phyloP scores from a whole-genome alignment of 2,329 filamentous ascomycete genomes.

The Mollisia scopiformis region DNA sequence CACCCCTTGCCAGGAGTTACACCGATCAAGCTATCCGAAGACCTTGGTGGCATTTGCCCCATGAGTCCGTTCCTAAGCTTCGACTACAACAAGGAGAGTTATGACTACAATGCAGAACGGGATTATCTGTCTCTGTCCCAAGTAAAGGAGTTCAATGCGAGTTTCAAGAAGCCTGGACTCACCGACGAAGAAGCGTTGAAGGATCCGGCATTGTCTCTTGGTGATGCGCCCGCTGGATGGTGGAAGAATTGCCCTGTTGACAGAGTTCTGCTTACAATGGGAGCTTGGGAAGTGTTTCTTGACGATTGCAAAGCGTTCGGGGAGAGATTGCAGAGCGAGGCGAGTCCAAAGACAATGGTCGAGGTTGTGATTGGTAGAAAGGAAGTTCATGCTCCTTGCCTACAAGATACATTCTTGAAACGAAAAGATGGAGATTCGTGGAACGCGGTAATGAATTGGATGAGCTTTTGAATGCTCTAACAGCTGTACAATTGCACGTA shows the following conservation, averaged over 20 bases:
- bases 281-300: slow-evolving; percentile 56
- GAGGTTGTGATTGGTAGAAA: slow-evolving; percentile 2
- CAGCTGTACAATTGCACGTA: too few species aligned
- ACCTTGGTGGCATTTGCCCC: slow-evolving; percentile 52
- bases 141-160: slow-evolving; percentile 49
- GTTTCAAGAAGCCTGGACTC: slow-evolving; percentile 6
- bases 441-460: slow-evolving; percentile 3
- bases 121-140: slow-evolving; percentile 53
- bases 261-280: slow-evolving; percentile 54
- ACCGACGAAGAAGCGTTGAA: slow-evolving; percentile 13
- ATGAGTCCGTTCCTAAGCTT: slow-evolving; percentile 60
- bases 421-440: not conserved
- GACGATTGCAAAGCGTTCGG: slow-evolving; percentile 36
- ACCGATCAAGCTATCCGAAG: slow-evolving; percentile 16
- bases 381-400: slow-evolving; percentile 6
- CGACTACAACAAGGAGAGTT: slow-evolving; percentile 45
- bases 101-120: slow-evolving; percentile 47
- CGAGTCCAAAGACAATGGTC: not conserved
- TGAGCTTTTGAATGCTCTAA: not conserved
- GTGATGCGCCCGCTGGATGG: slow-evolving; percentile 51
- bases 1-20: slow-evolving; percentile 44
- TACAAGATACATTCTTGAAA: slow-evolving; percentile 2
- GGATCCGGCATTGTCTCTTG: slow-evolving; percentile 51
- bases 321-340: slow-evolving; percentile 1
- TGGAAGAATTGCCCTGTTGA: slow-evolving; percentile 52